These are phyloP conservation scores for Metroxylon sagu DNA, from an alignment of 176 grass and related monocot genomes.

Conservation along the genomic window DNA sequence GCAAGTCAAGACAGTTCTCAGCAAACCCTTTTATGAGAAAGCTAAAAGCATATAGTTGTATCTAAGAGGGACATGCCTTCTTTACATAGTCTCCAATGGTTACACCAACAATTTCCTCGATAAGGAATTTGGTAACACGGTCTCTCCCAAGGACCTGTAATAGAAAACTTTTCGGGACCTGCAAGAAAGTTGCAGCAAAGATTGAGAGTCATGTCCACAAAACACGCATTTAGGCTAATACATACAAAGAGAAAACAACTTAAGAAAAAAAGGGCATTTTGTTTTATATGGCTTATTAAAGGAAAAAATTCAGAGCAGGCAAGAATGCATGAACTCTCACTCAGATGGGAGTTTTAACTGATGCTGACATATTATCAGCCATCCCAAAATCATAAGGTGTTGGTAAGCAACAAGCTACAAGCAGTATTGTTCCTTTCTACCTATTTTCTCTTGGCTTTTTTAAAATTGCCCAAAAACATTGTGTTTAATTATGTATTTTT, in stretches of 20 bases:
- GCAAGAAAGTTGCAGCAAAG: conserved; percentile 1
- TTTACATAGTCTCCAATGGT: conserved; percentile 53
- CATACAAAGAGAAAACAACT: neutral
- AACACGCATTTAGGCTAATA: neutral
- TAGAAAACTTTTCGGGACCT: conserved; percentile 65
- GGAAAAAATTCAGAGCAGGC: too few species aligned
- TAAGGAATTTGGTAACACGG: conserved; percentile 64
- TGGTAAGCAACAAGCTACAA: too few species aligned
- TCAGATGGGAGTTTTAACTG: too few species aligned
- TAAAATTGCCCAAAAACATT: too few species aligned
- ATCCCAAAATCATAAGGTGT: too few species aligned
- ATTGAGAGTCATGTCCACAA: neutral
- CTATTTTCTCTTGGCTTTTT: too few species aligned
- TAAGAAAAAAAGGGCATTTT: neutral
- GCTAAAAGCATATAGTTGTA: too few species aligned
- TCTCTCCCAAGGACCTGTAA: conserved; percentile 63
- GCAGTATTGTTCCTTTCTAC: too few species aligned
- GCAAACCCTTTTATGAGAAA: neutral
- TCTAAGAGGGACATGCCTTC: conserved; percentile 30
- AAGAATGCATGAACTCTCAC: too few species aligned
- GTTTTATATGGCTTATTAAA: too few species aligned
- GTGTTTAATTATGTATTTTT: too few species aligned
- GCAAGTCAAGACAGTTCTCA: neutral
- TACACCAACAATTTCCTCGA: conserved; percentile 57
- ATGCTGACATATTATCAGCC: too few species aligned